A percentile compares a stretch with the other conserved stretches of the same genome.
These are phyloP conservation scores for Dujonia santamariae DNA, from an alignment of 1,139 yeast genomes.

Conservation along the genomic window DNA sequence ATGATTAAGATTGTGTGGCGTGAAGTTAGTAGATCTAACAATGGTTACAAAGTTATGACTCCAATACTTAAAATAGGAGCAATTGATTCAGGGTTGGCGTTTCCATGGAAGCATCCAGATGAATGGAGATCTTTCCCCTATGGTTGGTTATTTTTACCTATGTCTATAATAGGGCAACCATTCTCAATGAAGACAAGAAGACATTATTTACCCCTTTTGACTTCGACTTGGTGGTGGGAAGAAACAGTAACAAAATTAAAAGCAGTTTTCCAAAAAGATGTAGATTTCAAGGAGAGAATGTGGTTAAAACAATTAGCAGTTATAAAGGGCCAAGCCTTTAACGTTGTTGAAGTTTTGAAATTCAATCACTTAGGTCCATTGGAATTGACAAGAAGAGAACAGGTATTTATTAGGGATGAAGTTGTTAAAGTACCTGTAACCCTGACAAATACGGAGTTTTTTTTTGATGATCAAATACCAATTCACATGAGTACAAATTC, in stretches of 20 bases:
- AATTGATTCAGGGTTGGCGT: conserved; percentile 72
- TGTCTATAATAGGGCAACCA: conserved; percentile 64
- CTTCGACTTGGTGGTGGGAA: conserved; percentile 74
- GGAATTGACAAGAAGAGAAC: conserved; percentile 59
- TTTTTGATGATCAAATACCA: no score
- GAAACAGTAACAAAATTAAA: conserved; percentile 47
- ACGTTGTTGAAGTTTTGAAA: conserved; percentile 65
- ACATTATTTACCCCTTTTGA: conserved; percentile 57
- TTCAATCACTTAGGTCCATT: conserved; percentile 61
- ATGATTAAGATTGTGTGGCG: conserved; percentile 62
- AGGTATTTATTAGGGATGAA: conserved; percentile 61
- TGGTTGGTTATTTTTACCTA: conserved; percentile 74
- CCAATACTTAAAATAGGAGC: conserved; percentile 64
- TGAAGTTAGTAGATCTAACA: conserved; percentile 11
- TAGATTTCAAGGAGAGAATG: conserved; percentile 63
- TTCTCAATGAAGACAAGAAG: conserved; percentile 54
- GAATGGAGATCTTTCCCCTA: conserved; percentile 81
- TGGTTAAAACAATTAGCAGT: conserved; percentile 71
- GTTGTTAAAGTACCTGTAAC: conserved; percentile 52
- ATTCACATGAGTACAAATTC: no score
- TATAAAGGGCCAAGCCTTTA: conserved; percentile 76
- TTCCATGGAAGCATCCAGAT: conserved; percentile 84
- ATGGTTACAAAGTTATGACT: conserved; percentile 12
- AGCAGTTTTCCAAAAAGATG: conserved; percentile 51
- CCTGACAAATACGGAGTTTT: no score